phyloP scores from a whole-genome alignment of 495 filamentous ascomycete species.

The Neurospora sp. region DNA sequence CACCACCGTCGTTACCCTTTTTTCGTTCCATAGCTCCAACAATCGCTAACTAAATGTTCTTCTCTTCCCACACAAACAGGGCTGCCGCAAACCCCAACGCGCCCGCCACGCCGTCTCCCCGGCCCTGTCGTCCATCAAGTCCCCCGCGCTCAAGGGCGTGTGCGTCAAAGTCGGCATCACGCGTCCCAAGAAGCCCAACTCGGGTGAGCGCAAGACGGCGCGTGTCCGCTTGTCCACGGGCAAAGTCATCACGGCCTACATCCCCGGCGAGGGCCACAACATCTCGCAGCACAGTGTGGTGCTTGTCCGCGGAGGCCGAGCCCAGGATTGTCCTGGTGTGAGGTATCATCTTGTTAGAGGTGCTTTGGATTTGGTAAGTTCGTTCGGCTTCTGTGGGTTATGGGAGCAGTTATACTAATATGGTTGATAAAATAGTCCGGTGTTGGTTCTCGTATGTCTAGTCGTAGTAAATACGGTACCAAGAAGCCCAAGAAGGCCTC shows the following conservation, averaged over 20 bases:
- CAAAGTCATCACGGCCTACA: conserved; percentile 79
- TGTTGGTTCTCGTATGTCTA: conserved; percentile 70
- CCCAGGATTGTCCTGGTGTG: conserved; percentile 97
- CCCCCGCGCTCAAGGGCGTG: conserved; percentile 85
- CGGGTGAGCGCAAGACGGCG: conserved; percentile 84
- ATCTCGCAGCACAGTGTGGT: conserved; percentile 98
- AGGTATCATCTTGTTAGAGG: conserved; percentile 88
- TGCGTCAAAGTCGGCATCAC: conserved; percentile 86
- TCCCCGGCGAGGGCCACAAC: conserved; percentile 96
- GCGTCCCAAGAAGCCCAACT: conserved; percentile 98
- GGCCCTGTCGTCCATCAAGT: conserved; percentile 55
- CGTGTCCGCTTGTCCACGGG: conserved; percentile 82
- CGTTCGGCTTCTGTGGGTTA: too few relatives aligned
- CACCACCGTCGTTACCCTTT: too few relatives aligned
- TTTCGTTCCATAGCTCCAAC: too few relatives aligned
- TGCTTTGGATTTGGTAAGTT: conserved; percentile 77
- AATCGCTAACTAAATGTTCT: not conserved
- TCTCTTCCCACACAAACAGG: conserved; percentile 31
- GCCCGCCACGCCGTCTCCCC: conserved; percentile 80
- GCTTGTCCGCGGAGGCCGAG: conserved; percentile 77
- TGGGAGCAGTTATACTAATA: too few relatives aligned
- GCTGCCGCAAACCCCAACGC: conserved; percentile 62
- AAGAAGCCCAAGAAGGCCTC: conserved; percentile 87
- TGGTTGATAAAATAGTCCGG: conserved; percentile 53
- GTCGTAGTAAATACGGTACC: conserved; percentile 92